phyloP scores from a whole-genome alignment of 192 early-diverging fungal species.

The Geosiphon pyriformis region DNA sequence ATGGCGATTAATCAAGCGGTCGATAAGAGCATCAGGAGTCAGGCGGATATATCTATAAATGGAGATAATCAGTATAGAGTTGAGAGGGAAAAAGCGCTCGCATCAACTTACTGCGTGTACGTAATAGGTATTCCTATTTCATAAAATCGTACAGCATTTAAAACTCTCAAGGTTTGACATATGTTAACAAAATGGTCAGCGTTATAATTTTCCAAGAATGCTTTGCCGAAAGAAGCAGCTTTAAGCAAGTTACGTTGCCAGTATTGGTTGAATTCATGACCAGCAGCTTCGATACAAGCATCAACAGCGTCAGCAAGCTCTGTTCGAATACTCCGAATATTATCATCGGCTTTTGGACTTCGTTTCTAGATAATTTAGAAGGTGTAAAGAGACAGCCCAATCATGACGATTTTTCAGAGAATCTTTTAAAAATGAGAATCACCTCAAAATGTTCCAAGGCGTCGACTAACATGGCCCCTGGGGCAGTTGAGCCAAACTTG shows the following conservation, averaged over 20 bases:
- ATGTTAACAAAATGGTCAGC: constrained; percentile 83
- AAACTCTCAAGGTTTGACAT: constrained; percentile 76
- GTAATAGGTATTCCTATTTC: constrained; percentile 90
- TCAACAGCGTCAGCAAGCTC: constrained; percentile 86
- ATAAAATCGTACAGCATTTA: constrained; percentile 82
- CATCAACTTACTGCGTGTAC: constrained; percentile 65
- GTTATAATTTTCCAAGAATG: constrained; percentile 83
- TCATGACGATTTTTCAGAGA: too few species aligned
- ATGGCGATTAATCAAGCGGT: constrained; percentile 77
- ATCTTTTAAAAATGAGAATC: too few species aligned
- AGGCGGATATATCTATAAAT: constrained; percentile 57
- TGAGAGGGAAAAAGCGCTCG: background rate
- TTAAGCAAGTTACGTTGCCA: constrained; percentile 80
- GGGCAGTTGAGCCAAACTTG: constrained; percentile 89
- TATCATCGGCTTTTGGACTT: constrained; percentile 91
- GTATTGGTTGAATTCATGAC: constrained; percentile 71
- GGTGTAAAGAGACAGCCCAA: too few species aligned
- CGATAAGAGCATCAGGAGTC: constrained; percentile 76
- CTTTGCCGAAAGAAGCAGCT: constrained; percentile 91
- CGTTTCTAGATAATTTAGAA: constrained; percentile 45
- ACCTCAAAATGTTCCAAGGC: constrained; percentile 66
- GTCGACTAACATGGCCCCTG: constrained; percentile 89
- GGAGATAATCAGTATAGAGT: background rate
- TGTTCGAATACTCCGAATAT: constrained; percentile 78
- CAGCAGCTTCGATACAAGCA: constrained; percentile 87